These are phyloP conservation scores for Hydrangea macrophylla DNA, from an alignment of 148 eudicot genomes.

Conservation along the genomic window DNA sequence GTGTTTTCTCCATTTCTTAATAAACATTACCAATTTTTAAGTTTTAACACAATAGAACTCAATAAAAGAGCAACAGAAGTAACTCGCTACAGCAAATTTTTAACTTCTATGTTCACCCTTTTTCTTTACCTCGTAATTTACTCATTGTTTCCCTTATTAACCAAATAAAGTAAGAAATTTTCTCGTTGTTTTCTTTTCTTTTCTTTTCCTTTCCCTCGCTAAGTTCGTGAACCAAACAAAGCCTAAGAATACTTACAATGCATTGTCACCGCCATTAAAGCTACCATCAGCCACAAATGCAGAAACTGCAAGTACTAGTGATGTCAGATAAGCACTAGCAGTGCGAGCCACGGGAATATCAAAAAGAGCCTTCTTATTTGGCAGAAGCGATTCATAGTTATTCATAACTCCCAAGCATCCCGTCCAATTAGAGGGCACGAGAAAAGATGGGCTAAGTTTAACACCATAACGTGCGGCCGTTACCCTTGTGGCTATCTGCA, in stretches of 20 bases:
- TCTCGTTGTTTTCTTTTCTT: too few relatives aligned
- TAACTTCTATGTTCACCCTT: too few relatives aligned
- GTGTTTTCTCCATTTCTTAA: too few relatives aligned
- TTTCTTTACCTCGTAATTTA: too few relatives aligned
- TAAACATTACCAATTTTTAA: too few relatives aligned
- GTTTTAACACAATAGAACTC: too few relatives aligned
- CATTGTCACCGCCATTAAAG: constrained; percentile 98
- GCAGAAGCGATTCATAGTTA: constrained; percentile 88
- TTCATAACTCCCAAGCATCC: constrained; percentile 98
- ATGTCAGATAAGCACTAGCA: constrained; percentile 91
- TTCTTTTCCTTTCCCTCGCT: too few relatives aligned
- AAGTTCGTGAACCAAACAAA: too few relatives aligned
- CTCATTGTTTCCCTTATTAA: too few relatives aligned
- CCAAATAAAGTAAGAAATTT: too few relatives aligned
- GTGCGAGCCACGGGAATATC: constrained; percentile 96
- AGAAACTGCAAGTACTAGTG: constrained; percentile 68
- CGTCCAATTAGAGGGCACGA: constrained; percentile 95
- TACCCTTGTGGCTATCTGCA: constrained; percentile 81
- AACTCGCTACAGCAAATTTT: too few relatives aligned
- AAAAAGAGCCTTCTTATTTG: constrained; percentile 90
- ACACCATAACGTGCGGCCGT: constrained; percentile 81
- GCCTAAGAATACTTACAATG: constrained; percentile 59
- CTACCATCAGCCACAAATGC: constrained; percentile 91
- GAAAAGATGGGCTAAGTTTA: constrained; percentile 89
- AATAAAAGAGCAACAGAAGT: too few relatives aligned